A percentile compares a stretch with the other conserved stretches of the same genome.
Evolutionary conservation across 2,329 filamentous ascomycete genomes (phyloP).

Genomic region (Xylariaceae sp.): DNA sequence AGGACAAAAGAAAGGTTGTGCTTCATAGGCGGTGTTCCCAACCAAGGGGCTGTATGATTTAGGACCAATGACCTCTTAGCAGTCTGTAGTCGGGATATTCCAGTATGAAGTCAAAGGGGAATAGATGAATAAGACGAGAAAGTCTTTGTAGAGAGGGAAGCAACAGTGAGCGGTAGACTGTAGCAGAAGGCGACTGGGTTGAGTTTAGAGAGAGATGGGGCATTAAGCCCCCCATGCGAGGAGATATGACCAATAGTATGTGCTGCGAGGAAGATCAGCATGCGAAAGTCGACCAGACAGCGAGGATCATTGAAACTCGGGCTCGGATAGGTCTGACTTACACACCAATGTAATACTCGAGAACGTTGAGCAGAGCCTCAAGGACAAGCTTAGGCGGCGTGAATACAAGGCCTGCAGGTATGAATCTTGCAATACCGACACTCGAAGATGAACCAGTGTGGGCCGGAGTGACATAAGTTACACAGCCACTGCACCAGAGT

Average conservation of each 20-base stretch:
- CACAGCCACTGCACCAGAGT: conserved; percentile 62
- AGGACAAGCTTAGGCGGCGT: conserved; percentile 35
- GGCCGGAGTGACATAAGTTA: conserved; percentile 58
- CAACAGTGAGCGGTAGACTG: neutral
- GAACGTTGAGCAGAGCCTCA: neutral
- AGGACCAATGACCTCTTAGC: conserved; percentile 14
- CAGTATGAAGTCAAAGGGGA: conserved; percentile 5
- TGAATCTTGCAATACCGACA: conserved; percentile 65
- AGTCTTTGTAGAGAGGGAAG: conserved; percentile 2
- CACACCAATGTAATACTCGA: conserved; percentile 5
- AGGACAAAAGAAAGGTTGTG: conserved; percentile 4
- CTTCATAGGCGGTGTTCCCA: conserved; percentile 10
- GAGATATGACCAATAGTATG: conserved; percentile 1
- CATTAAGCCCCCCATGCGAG: neutral
- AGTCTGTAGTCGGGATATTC: conserved; percentile 9
- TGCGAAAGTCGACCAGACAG: neutral
- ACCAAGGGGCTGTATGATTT: conserved; percentile 4
- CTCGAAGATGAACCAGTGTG: conserved; percentile 64
- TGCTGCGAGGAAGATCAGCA: conserved; percentile 9
- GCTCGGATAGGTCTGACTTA: neutral
- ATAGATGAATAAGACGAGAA: conserved; percentile 15
- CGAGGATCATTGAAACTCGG: neutral
- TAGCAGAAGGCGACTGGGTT: conserved; percentile 1
- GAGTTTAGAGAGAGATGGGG: neutral
- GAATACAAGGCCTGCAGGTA: conserved; percentile 55